Conservation (phyloP, 495 filamentous ascomycete genomes). For the Parathielavia appendiculata region DNA sequence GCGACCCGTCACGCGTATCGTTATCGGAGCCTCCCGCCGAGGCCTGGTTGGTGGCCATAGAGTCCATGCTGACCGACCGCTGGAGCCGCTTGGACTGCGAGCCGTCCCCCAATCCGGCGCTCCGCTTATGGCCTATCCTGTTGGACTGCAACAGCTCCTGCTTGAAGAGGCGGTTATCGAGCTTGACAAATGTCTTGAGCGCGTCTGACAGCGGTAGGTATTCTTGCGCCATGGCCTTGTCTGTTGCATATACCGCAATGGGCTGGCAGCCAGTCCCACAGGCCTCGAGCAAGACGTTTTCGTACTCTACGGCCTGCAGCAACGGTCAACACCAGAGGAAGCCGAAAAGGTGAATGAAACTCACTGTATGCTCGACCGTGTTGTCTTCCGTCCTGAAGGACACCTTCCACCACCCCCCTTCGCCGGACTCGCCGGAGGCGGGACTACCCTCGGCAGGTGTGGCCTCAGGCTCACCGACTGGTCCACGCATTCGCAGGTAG, state of each 20-base stretch:
- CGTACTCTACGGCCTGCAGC: slow-evolving; percentile 18
- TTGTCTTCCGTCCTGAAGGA: slow-evolving; percentile 26
- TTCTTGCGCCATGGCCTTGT: slow-evolving; percentile 34
- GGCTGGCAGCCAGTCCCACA: slow-evolving; percentile 31
- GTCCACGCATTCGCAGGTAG: slow-evolving; percentile 35
- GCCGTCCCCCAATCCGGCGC: slow-evolving; percentile 3
- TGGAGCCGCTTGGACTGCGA: slow-evolving; percentile 25
- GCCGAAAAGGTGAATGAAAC: not conserved
- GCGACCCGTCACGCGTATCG: slow-evolving; percentile 24
- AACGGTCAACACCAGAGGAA: not conserved
- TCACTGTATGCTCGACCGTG: slow-evolving; percentile 32
- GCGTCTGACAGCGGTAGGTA: slow-evolving; percentile 35
- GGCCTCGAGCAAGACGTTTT: slow-evolving; percentile 33
- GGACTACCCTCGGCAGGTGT: slow-evolving; percentile 13
- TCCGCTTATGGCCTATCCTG: slow-evolving; percentile 19
- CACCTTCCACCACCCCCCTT: slow-evolving; percentile 43
- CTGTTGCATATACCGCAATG: slow-evolving; percentile 42
- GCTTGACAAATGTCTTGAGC: slow-evolving; percentile 39
- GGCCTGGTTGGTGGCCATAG: slow-evolving; percentile 35
- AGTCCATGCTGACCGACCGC: slow-evolving; percentile 31
- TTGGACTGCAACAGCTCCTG: slow-evolving; percentile 36
- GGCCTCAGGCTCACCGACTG: not conserved
- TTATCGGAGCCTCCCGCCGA: slow-evolving; percentile 30
- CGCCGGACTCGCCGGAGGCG: slow-evolving; percentile 24
- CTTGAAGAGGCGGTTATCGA: slow-evolving; percentile 43